Base-by-base conservation (phyloP, 306 rosid species). In the Dryas drummondii region DNA sequence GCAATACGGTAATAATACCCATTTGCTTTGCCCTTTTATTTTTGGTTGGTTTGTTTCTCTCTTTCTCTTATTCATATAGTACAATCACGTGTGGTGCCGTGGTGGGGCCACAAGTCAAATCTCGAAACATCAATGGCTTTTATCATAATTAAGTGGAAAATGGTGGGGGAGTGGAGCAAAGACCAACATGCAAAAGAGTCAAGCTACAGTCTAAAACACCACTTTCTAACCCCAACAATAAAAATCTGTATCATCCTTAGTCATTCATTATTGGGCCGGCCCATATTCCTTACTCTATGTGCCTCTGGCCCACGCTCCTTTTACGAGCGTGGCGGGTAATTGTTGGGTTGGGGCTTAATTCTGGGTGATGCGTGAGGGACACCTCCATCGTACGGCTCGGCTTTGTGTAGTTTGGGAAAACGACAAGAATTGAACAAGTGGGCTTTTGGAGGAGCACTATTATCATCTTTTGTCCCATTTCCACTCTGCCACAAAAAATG, bases 371-470 rank as follows among this genome's bases (percentile, higher is more conserved):
- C 56, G 40, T 70, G 74, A 14, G 5, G 40, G 17, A 37, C 70
- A 77, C 63, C 8, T 22, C 42, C 62, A 27, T 22, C 9, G 22
- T 71, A 2, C 10, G 2, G 27, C 2, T 14, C 5, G 16, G 47
- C 37, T 9, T 14, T 16, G 55, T 59, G 66, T 64, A 66, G 22
- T 70, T 7, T 19, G 65, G 26, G 85, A 86, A 75, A 83, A 83
- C 76, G 87, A 81, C 85, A 68, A 40, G 72, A 97, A 89, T 82
- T 86, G 60, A 64, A 65, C 50, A 73, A 79, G 91, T 89, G 98
- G 98, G 91, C 59, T 81, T 80, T 80, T 74, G 59, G 72, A 48
- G 57, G 19, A 75, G 68, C 80, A 70, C 91, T 79, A 84, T 82
- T 82, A 82, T 86, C 88, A 71, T 69, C 78, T 83, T 32, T 52